These are phyloP conservation scores for Delonix regia DNA, from an alignment of 306 rosid species.

Conservation along the genomic window DNA sequence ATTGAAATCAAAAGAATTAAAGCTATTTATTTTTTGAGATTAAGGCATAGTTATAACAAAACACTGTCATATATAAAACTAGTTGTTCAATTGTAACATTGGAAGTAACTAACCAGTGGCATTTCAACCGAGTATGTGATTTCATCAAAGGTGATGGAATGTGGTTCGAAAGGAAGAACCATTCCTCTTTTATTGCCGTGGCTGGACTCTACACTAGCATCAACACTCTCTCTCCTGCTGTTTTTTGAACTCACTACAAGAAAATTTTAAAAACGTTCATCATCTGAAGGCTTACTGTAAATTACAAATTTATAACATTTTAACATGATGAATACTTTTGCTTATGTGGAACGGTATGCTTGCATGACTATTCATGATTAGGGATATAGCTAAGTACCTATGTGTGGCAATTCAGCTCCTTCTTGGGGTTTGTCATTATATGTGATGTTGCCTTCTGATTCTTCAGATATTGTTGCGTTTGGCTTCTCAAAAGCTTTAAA, in stretches of 20 bases:
- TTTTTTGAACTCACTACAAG: conserved; percentile 37
- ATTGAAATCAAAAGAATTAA: conserved; percentile 15
- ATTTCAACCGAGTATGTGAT: conserved; percentile 62
- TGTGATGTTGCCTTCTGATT: conserved; percentile 26
- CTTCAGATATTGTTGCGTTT: conserved; percentile 37
- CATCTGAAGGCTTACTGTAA: too few species aligned
- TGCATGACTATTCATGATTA: neutral
- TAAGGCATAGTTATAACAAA: neutral
- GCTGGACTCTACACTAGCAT: conserved; percentile 19
- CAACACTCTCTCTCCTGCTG: neutral
- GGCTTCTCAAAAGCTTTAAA: conserved; percentile 53
- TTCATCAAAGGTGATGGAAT: conserved; percentile 56
- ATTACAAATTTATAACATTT: too few species aligned
- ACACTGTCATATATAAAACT: neutral
- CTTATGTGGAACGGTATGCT: neutral
- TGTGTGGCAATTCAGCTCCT: conserved; percentile 31
- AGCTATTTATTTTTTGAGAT: neutral
- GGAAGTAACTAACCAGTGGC: conserved; percentile 51
- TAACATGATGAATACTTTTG: neutral
- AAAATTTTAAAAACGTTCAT: neutral
- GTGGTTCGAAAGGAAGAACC: conserved; percentile 68
- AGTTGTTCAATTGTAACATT: neutral
- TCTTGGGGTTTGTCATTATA: conserved; percentile 9
- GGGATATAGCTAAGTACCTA: conserved; percentile 39
- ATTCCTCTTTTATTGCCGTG: conserved; percentile 50